These are phyloP conservation scores for Rhizopus microsporus DNA, from an alignment of 371 early-diverging fungal species.

Conservation along the genomic window DNA sequence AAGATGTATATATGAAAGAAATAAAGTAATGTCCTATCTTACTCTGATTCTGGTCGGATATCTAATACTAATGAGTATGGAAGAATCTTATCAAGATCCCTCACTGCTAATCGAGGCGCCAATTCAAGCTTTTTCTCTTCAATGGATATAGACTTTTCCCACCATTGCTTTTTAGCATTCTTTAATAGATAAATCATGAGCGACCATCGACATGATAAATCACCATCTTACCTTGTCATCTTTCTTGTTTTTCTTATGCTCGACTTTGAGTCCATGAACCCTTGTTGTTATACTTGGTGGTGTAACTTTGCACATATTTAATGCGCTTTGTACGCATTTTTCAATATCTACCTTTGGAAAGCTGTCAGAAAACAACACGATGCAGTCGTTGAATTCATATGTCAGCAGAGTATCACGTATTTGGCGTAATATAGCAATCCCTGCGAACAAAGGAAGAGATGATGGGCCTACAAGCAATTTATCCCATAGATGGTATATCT, in stretches of 20 bases:
- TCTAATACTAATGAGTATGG: conserved; percentile 61
- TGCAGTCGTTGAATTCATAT: conserved; percentile 70
- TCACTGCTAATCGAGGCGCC: conserved; percentile 57
- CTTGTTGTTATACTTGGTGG: conserved; percentile 52
- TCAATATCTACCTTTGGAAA: conserved; percentile 77
- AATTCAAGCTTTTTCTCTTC: conserved; percentile 59
- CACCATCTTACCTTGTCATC: background rate
- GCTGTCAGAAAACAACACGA: conserved; percentile 62
- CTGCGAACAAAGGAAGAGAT: conserved; percentile 69
- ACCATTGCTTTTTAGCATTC: conserved; percentile 44
- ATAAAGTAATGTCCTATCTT: conserved; percentile 15
- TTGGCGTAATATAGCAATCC: conserved; percentile 70
- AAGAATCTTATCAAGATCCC: conserved; percentile 53
- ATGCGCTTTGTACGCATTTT: conserved; percentile 65
- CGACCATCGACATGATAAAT: background rate
- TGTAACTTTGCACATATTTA: conserved; percentile 71
- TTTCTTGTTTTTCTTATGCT: background rate
- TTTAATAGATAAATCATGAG: background rate
- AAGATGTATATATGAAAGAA: background rate
- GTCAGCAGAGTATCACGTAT: conserved; percentile 57
- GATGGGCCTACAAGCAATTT: conserved; percentile 66
- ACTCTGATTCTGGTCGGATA: conserved; percentile 63
- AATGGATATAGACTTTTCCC: conserved; percentile 58
- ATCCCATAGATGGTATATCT: conserved; percentile 82
- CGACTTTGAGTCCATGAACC: conserved; percentile 16